Conservation (phyloP, 305 asterid species). For the Caryopteris hybrid region DNA sequence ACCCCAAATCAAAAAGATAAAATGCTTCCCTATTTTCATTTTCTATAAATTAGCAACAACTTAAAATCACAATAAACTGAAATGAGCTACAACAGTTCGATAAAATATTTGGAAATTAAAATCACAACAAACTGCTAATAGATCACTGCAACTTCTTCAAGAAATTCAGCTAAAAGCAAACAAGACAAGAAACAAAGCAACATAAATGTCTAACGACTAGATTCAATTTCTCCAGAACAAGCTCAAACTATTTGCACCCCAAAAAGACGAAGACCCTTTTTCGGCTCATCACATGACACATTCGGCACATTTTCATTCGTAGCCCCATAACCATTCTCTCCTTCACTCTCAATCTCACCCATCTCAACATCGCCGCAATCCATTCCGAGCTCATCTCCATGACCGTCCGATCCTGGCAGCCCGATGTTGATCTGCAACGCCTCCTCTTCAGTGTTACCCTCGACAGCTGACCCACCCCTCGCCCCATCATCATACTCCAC, state of each 20-base stretch:
- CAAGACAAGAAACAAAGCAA: too few relatives aligned
- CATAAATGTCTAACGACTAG: not conserved
- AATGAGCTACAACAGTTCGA: too few relatives aligned
- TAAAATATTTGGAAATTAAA: too few relatives aligned
- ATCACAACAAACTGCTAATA: too few relatives aligned
- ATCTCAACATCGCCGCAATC: not conserved
- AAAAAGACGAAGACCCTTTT: conserved; percentile 24
- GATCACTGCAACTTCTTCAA: too few relatives aligned
- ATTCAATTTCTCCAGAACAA: not conserved
- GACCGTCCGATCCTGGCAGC: not conserved
- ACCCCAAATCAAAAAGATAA: too few relatives aligned
- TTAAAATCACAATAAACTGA: too few relatives aligned
- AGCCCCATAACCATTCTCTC: not conserved
- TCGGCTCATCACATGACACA: not conserved
- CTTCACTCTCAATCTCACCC: not conserved
- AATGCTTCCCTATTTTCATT: too few relatives aligned
- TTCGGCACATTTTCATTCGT: not conserved
- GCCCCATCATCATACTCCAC: conserved; percentile 16
- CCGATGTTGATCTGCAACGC: not conserved
- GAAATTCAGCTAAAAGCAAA: too few relatives aligned
- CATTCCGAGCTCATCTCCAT: not conserved
- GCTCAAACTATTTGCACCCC: conserved; percentile 27
- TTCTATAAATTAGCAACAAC: too few relatives aligned
- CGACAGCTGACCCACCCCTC: not conserved
- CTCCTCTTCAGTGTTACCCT: not conserved